Base-by-base conservation (phyloP, 2,329 filamentous ascomycete species). In the Xylariaceae sp. region DNA sequence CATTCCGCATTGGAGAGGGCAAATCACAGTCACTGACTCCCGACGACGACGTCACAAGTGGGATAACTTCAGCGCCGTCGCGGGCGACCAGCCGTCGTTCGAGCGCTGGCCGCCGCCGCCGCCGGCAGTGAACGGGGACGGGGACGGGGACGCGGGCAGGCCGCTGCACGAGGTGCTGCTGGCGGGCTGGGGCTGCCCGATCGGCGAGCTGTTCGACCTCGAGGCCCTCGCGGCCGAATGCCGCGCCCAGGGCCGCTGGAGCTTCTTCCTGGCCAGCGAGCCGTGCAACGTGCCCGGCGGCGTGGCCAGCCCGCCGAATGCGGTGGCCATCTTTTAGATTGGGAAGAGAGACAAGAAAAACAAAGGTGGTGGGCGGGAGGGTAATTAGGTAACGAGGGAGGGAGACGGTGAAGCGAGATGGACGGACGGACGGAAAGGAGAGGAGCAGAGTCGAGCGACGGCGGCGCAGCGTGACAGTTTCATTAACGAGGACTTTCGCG, bases 131-230 rank as follows among this genome's bases (percentile, higher is more conserved):
- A 12, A 12, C 21, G 12, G 8, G 8, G 12, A 8, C 21, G 21
- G 8, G 8, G 21, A 23, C 12, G 21, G 21, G 8, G 12, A 32
- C 10, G 32, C 43, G 31, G 33, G 44, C 19, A 50, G 43, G 42
- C 25, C 38, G 1, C 37, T 61, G 31, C 67, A 71, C 46, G 65
- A 70, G 49, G 60, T 68, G 1, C 57, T 70, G 43, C 52, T 71
- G 4, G 58, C 58, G 0, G 65, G 66, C 0, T 70, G 64, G 64
- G 66, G 67, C 0, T 65, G 63, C 44, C 67, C 67, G 11, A 67
- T 71, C 43, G 67, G 67, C 16, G 67, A 70, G 49, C 46, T 70
- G 3, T 70, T 69, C 42, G 61, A 69, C 47, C 51, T 71, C 8
- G 67, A 71, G 50, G 51, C 39, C 27, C 43, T 70, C 31, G 60